These are phyloP conservation scores for Agaricus subrufescens DNA, from an alignment of 768 basidiomycete species.

Conservation along the genomic window DNA sequence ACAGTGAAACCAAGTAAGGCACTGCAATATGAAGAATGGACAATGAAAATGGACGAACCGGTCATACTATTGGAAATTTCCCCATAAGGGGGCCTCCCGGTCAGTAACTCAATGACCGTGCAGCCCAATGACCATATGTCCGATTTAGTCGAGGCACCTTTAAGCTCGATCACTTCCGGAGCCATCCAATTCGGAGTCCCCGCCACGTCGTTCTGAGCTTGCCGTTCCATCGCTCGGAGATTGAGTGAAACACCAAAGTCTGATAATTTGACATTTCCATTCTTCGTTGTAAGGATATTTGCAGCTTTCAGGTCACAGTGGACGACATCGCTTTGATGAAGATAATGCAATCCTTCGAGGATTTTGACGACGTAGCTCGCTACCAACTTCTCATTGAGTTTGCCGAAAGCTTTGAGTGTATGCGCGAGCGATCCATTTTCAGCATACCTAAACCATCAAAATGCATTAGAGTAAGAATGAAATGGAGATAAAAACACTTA, in stretches of 20 bases:
- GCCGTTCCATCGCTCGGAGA: conserved; percentile 82
- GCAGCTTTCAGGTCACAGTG: conserved; percentile 99
- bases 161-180: conserved; percentile 93
- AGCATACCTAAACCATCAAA: conserved; percentile 59
- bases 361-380: conserved; percentile 95
- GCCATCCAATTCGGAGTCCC: conserved; percentile 99
- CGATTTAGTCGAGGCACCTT: conserved; percentile 88
- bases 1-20: conserved; percentile 7
- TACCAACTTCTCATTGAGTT: conserved; percentile 87
- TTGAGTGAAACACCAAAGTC: conserved; percentile 98
- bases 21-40: neutral
- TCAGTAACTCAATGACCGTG: conserved; percentile 90
- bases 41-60: conserved; percentile 39
- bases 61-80: conserved; percentile 90
- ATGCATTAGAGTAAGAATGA: conserved; percentile 3
- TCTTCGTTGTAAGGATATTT: conserved; percentile 98
- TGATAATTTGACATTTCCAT: conserved; percentile 93
- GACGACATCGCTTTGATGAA: conserved; percentile 86
- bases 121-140: conserved; percentile 97
- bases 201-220: conserved; percentile 72
- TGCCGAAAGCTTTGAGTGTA: conserved; percentile 90
- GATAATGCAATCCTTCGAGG: conserved; percentile 90
- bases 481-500: conserved; percentile 36
- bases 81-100: conserved; percentile 87
- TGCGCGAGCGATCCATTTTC: conserved; percentile 96